These are phyloP conservation scores for Heritiera fomes DNA, from an alignment of 345 rosid species.

Conservation along the genomic window DNA sequence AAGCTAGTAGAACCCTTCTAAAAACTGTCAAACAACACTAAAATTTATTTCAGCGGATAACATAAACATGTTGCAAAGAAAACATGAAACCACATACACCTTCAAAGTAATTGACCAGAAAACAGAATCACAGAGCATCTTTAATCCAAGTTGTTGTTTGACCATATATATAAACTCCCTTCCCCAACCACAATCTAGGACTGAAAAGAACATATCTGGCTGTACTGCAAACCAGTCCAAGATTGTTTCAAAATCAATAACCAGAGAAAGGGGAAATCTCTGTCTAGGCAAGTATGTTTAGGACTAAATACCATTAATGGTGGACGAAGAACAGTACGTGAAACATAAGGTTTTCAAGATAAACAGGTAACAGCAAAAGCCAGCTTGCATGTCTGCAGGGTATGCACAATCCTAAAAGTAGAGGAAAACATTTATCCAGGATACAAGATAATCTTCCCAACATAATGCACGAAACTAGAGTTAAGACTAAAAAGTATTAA, in stretches of 20 bases:
- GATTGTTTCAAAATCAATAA: background rate
- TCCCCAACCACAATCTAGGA: background rate
- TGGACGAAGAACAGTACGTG: background rate
- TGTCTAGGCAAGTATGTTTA: background rate
- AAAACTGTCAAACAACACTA: background rate
- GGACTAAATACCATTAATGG: background rate
- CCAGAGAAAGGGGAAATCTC: background rate
- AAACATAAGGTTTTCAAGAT: background rate
- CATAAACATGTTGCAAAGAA: background rate
- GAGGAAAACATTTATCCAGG: background rate
- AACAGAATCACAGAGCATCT: background rate
- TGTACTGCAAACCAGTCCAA: background rate
- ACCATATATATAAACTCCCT: background rate
- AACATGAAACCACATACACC: background rate
- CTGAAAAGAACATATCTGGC: background rate
- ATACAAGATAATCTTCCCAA: constrained; percentile 12
- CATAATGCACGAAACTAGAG: background rate
- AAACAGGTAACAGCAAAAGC: background rate
- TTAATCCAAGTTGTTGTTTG: background rate
- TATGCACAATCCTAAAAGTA: background rate
- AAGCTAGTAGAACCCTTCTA: background rate
- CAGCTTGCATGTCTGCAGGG: background rate
- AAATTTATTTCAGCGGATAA: background rate
- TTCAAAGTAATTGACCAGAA: background rate
- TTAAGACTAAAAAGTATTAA: constrained; percentile 26